These are phyloP conservation scores for Fusarium burgessii DNA, from an alignment of 2,329 filamentous ascomycete species.

Conservation along the genomic window DNA sequence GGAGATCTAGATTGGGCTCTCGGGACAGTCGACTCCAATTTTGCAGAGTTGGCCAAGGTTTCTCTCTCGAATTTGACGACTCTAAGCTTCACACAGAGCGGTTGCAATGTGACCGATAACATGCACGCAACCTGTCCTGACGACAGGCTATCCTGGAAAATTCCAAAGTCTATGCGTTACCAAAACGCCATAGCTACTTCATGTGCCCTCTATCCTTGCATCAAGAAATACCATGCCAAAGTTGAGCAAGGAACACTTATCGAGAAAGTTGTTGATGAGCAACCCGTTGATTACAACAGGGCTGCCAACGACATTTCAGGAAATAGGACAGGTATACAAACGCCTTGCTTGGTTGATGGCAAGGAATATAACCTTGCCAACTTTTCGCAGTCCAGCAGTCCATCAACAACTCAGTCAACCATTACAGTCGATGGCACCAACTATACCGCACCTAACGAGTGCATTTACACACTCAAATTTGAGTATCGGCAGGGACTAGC, in stretches of 20 bases:
- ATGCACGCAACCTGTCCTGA: background rate
- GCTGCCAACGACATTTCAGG: background rate
- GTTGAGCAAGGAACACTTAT: background rate
- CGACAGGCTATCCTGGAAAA: background rate
- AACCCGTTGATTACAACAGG: background rate
- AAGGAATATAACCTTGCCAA: background rate
- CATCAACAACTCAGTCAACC: background rate
- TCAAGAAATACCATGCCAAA: slow-evolving; percentile 10
- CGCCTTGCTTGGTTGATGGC: background rate
- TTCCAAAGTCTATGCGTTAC: background rate
- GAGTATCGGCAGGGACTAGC: background rate
- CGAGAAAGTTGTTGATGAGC: background rate
- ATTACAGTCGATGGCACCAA: background rate
- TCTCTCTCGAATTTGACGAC: slow-evolving; percentile 2
- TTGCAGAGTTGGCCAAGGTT: background rate
- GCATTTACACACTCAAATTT: background rate
- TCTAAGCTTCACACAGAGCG: background rate
- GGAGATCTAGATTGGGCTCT: slow-evolving; percentile 9
- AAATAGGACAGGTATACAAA: background rate
- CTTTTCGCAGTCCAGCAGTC: background rate
- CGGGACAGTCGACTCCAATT: background rate
- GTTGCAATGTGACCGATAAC: background rate
- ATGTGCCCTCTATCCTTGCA: slow-evolving; percentile 8
- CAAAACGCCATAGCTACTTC: background rate
- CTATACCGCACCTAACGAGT: background rate